Percentiles rank a stretch among this genome's conserved stretches.
phyloP scores from a whole-genome alignment of 1,284 basidiomycete genomes.

The Rhodofomes roseus region DNA sequence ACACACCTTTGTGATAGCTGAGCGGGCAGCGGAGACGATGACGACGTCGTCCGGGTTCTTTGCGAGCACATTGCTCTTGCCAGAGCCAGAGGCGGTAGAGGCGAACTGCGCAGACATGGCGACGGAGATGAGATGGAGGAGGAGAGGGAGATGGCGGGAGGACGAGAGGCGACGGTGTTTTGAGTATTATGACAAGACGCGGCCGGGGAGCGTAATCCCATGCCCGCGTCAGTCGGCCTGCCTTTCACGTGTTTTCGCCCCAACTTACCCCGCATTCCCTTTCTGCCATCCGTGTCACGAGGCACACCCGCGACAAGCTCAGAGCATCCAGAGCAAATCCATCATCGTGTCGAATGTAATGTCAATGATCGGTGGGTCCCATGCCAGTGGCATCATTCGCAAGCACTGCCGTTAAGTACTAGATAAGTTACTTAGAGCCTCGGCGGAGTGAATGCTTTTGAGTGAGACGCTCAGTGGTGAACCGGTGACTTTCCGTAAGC shows the following conservation, averaged over 20 bases:
- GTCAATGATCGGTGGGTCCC: too few species aligned
- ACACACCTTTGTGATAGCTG: conserved; percentile 84
- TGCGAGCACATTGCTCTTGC: conserved; percentile 47
- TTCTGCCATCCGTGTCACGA: too few species aligned
- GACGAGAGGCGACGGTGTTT: not conserved
- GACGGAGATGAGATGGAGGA: not conserved
- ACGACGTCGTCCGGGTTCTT: conserved; percentile 84
- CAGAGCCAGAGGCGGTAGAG: conserved; percentile 16
- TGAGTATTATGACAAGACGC: not conserved
- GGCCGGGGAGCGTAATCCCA: not conserved
- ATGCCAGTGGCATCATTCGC: too few species aligned
- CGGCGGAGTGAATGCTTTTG: too few species aligned
- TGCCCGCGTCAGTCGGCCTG: not conserved
- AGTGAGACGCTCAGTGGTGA: too few species aligned
- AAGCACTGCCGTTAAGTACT: too few species aligned
- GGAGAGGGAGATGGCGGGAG: not conserved
- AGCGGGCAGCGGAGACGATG: conserved; percentile 84
- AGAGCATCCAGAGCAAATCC: too few species aligned
- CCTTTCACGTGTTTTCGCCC: not conserved
- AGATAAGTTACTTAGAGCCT: too few species aligned
- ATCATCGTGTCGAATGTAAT: too few species aligned
- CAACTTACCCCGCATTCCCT: not conserved
- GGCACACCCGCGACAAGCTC: not conserved
- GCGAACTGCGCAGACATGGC: not conserved
- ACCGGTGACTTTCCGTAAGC: too few species aligned